These are phyloP conservation scores for Kurtzmaniella cleridarum DNA, from an alignment of 805 yeast species.

Conservation along the genomic window DNA sequence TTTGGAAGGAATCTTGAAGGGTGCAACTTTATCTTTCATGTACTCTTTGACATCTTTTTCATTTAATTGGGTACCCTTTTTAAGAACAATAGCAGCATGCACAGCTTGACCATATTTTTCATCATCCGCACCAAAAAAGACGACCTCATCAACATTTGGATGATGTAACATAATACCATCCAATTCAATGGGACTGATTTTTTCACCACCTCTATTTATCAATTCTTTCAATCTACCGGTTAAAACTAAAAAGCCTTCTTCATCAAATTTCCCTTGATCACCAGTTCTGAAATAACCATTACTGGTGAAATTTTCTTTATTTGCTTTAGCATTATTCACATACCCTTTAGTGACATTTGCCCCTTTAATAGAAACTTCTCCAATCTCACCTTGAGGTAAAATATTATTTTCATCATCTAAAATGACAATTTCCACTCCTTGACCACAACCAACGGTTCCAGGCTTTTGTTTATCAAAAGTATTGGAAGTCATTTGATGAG, in stretches of 20 bases:
- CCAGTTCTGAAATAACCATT: conserved; percentile 70
- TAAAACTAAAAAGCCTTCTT: conserved; percentile 52
- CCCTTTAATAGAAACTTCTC: conserved; percentile 68
- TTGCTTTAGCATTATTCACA: conserved; percentile 67
- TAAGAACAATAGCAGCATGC: conserved; percentile 62
- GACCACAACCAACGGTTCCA: conserved; percentile 64
- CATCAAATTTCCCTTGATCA: conserved; percentile 63
- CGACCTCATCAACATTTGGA: conserved; percentile 65
- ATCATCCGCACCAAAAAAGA: conserved; percentile 63
- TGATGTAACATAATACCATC: conserved; percentile 57
- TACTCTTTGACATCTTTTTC: conserved; percentile 43
- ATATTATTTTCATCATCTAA: conserved; percentile 45
- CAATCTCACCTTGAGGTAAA: conserved; percentile 47
- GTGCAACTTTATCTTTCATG: conserved; percentile 42
- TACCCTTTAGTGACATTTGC: conserved; percentile 68
- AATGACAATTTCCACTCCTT: conserved; percentile 60
- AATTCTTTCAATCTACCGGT: conserved; percentile 73
- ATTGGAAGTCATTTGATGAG: conserved; percentile 78
- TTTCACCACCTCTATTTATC: conserved; percentile 75
- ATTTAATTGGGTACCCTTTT: conserved; percentile 29
- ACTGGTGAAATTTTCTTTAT: conserved; percentile 56
- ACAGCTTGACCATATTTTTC: conserved; percentile 67
- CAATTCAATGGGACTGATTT: conserved; percentile 67
- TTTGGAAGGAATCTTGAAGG: conserved; percentile 57
- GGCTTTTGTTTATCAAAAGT: conserved; percentile 56